A percentile compares a stretch with the other conserved stretches of the same genome.
Conservation (phyloP, 306 rosid genomes). For the Lotus japonicus region DNA sequence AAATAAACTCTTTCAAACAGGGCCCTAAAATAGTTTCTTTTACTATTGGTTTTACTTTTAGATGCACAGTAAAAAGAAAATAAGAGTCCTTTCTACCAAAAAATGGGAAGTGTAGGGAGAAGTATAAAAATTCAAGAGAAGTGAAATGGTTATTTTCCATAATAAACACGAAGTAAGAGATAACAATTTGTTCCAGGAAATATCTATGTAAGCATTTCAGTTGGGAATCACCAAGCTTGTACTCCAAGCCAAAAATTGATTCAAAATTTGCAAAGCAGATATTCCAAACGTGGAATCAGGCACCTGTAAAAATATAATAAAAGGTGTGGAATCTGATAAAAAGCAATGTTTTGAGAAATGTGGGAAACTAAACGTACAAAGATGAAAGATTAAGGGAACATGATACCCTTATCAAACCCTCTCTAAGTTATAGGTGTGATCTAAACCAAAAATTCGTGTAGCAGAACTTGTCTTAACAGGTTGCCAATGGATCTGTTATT, state of each 20-base stretch:
- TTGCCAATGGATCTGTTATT: too few species aligned
- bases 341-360: slow-evolving; percentile 13
- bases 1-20: too few species aligned
- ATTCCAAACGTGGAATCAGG: slow-evolving; percentile 24
- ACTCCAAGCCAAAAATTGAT: slow-evolving; percentile 1
- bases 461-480: too few species aligned
- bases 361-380: slow-evolving; percentile 9
- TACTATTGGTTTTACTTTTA: too few species aligned
- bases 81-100: too few species aligned
- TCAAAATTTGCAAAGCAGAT: slow-evolving; percentile 9
- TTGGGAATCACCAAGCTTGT: slow-evolving; percentile 7
- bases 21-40: too few species aligned
- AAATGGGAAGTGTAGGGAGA: too few species aligned
- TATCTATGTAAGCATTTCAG: slow-evolving; percentile 14
- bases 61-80: too few species aligned
- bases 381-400: slow-evolving; percentile 20
- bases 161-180: not conserved
- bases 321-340: slow-evolving; percentile 29
- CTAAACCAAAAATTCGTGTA: too few species aligned
- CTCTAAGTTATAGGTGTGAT: too few species aligned
- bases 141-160: too few species aligned
- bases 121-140: too few species aligned
- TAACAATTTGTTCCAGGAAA: slow-evolving; percentile 7
- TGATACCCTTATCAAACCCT: slow-evolving; percentile 14
- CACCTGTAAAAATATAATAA: not conserved